These are phyloP conservation scores for Trametes hirsuta DNA, from an alignment of 1,284 basidiomycete species.

Conservation along the genomic window DNA sequence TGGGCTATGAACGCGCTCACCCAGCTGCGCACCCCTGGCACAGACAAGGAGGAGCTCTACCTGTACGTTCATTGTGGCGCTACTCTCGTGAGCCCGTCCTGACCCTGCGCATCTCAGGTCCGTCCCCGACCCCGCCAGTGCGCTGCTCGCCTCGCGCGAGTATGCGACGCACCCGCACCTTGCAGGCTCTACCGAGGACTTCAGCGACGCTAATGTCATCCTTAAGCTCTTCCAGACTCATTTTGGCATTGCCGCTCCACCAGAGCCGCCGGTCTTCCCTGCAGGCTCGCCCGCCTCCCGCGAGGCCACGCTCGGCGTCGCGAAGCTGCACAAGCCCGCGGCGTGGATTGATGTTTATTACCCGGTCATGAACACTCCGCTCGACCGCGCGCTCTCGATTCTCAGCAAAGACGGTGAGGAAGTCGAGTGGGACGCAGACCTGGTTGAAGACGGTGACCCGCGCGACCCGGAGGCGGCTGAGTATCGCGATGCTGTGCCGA, in stretches of 20 bases:
- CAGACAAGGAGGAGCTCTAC: constrained; percentile 28
- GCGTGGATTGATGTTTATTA: constrained; percentile 87
- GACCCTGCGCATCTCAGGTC: constrained; percentile 41
- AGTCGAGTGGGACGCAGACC: constrained; percentile 70
- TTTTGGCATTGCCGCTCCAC: constrained; percentile 52
- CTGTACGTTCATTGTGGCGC: constrained; percentile 27
- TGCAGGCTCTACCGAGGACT: constrained; percentile 69
- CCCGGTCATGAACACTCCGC: constrained; percentile 79
- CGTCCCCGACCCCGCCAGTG: constrained; percentile 58
- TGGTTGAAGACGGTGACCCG: constrained; percentile 70
- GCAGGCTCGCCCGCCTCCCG: constrained; percentile 70
- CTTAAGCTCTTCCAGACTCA: constrained; percentile 66
- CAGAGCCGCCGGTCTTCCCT: constrained; percentile 53
- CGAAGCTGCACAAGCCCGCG: constrained; percentile 49
- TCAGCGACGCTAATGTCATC: constrained; percentile 64
- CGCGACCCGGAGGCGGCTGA: constrained; percentile 64
- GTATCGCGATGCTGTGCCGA: constrained; percentile 58
- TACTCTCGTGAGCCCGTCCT: neutral
- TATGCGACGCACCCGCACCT: constrained; percentile 75
- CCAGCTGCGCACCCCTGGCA: neutral
- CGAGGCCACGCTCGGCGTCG: constrained; percentile 60
- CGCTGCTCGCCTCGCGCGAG: constrained; percentile 55
- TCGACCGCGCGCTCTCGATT: constrained; percentile 65
- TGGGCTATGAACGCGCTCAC: constrained; percentile 19
- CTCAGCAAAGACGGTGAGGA: constrained; percentile 51